Evolutionary conservation across 768 basidiomycete species (phyloP).

Genomic region (Solioccasus polychromus): DNA sequence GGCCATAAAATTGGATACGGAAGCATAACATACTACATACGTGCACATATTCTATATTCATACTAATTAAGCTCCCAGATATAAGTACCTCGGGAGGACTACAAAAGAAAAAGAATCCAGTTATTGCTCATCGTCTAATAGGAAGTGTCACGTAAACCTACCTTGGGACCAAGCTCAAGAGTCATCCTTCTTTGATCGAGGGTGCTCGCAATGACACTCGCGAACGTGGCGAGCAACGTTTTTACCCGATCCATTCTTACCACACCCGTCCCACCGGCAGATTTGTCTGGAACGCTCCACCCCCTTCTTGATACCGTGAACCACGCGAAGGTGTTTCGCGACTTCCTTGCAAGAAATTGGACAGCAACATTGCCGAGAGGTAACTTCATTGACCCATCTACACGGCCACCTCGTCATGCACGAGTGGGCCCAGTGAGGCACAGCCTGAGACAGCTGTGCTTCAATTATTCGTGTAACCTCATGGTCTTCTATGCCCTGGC

Average conservation of each 20-base stretch:
- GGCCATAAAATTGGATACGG: too few relatives aligned
- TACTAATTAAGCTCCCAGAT: too few relatives aligned
- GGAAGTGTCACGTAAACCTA: background rate
- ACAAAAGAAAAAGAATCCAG: background rate
- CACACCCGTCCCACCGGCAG: background rate
- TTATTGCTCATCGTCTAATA: background rate
- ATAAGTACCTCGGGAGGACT: background rate
- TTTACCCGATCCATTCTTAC: background rate
- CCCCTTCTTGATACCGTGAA: background rate
- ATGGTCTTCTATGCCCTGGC: background rate
- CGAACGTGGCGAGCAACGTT: constrained; percentile 5
- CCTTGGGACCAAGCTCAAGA: background rate
- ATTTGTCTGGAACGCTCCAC: rapidly evolving
- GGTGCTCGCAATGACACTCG: background rate
- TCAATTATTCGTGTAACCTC: background rate
- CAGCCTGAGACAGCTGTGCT: background rate
- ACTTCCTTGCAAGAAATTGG: background rate
- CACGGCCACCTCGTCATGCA: background rate
- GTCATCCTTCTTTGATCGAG: background rate
- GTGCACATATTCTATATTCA: too few relatives aligned
- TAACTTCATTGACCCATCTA: background rate
- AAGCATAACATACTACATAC: too few relatives aligned
- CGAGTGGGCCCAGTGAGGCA: background rate
- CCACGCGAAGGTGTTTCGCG: background rate
- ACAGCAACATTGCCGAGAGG: background rate